phyloP scores from a whole-genome alignment of 176 grass and related monocot species.

The Luzula sylvatica region DNA sequence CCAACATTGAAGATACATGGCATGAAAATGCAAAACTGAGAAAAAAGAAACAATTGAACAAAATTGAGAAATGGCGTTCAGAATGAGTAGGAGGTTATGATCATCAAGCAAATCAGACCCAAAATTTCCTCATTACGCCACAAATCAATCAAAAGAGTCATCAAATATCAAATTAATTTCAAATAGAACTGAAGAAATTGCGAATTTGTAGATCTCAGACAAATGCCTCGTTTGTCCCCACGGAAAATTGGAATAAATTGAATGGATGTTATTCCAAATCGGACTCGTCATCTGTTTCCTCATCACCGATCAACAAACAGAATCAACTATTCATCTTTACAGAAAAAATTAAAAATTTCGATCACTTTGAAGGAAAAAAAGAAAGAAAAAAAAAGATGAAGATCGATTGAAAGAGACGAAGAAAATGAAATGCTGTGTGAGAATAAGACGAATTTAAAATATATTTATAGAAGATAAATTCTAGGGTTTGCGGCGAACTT shows the following conservation, averaged over 20 bases:
- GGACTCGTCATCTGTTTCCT: conserved; percentile 27
- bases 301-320: conserved; percentile 8
- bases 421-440: too few species aligned
- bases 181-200: background rate
- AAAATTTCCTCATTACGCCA: conserved; percentile 10
- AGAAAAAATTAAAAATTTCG: background rate
- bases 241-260: background rate
- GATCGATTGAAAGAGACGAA: too few species aligned
- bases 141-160: background rate
- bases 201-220: conserved; percentile 16
- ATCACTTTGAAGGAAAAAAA: background rate
- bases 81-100: conserved; percentile 23
- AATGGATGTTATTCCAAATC: conserved; percentile 19
- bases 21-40: background rate
- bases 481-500: conserved; percentile 13
- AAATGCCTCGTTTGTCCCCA: conserved; percentile 23
- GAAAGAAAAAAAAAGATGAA: background rate
- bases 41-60: background rate
- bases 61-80: conserved; percentile 12
- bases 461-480: conserved; percentile 6
- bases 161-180: background rate
- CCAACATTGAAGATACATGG: too few species aligned
- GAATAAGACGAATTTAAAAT: background rate
- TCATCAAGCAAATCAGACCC: conserved; percentile 10
- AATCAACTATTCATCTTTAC: too few species aligned